These are phyloP conservation scores for Solanum etuberosum DNA, from an alignment of 257 asterid genomes.

Conservation along the genomic window DNA sequence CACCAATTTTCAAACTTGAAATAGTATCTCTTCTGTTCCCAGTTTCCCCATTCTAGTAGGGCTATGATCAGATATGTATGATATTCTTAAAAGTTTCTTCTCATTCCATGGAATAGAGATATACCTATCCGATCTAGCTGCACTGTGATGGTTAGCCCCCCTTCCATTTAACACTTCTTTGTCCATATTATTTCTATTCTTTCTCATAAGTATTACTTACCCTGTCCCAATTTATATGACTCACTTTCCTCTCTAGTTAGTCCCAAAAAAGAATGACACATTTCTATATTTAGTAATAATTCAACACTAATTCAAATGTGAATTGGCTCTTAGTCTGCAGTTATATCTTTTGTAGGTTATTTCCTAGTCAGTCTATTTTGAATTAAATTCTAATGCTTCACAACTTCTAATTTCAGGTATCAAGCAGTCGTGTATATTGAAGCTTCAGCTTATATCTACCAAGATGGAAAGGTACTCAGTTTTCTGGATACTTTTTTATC, in stretches of 20 bases:
- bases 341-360: neutral
- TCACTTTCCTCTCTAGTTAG: too few species aligned
- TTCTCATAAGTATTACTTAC: neutral
- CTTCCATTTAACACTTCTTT: neutral
- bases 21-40: neutral
- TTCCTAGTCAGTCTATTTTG: neutral
- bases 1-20: neutral
- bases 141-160: neutral
- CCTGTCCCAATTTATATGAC: neutral
- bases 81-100: neutral
- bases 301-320: neutral
- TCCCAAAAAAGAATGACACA: too few species aligned
- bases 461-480: constrained; percentile 87
- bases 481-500: neutral
- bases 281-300: neutral
- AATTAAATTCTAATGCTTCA: constrained; percentile 2
- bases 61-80: neutral
- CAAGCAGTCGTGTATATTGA: constrained; percentile 92
- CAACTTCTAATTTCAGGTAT: constrained; percentile 50
- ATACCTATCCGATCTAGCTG: neutral
- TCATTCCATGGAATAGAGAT: neutral
- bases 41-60: neutral
- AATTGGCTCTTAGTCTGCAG: neutral
- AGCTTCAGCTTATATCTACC: constrained; percentile 93
- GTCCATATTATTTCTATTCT: neutral